Base-by-base conservation (phyloP, 176 grass and related monocot genomes). In the Carex kokanica region DNA sequence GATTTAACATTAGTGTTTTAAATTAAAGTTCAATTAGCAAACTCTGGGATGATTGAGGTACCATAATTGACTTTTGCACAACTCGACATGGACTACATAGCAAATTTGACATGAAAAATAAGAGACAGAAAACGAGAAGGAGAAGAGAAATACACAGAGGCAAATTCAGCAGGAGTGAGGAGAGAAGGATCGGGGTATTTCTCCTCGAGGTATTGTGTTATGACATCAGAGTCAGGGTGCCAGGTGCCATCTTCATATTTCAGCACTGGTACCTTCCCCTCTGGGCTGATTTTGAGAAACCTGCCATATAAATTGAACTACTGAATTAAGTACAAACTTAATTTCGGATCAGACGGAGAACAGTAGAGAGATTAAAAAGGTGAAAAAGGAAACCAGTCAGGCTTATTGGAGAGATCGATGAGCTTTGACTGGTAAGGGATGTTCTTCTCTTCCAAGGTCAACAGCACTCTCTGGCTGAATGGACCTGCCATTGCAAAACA, bases 261-360 rank as follows among this genome's bases (percentile, higher is more conserved):
- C 51, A 93, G 75, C 18, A 93, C 90, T 57, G 95, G 95, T 5
- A 98, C 95, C 88, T 94, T 98, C 2, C 95, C 95, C 66, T 91
- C 87, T n/a, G 95, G 95, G 68, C 64, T 98, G 27, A 98, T 90
- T 81, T 90, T 68, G 54, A 94, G 72, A 83, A 94, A 94, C 94
- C 94, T 97, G 84, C 2, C 29, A 67, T 38, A 13, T 32, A 27
- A 36, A 67, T 67, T 17, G 6, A 17, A 32, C 8, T 38, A 67
- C 15, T 67, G 45, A 49, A 49, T 49, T 49, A 49, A 49, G 9
- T 49, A 49, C 10, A 49, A 49, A 49, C 45, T 49, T 49, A 49
- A 49, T 10, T 45, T 49, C 45, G 10, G 45, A 49, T 45, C 43
- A 49, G 10, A 49, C 9, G 7, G 45, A 11, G 45, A 49, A 49